phyloP scores from a whole-genome alignment of 2,329 filamentous ascomycete genomes.

The Fusarium siculi region DNA sequence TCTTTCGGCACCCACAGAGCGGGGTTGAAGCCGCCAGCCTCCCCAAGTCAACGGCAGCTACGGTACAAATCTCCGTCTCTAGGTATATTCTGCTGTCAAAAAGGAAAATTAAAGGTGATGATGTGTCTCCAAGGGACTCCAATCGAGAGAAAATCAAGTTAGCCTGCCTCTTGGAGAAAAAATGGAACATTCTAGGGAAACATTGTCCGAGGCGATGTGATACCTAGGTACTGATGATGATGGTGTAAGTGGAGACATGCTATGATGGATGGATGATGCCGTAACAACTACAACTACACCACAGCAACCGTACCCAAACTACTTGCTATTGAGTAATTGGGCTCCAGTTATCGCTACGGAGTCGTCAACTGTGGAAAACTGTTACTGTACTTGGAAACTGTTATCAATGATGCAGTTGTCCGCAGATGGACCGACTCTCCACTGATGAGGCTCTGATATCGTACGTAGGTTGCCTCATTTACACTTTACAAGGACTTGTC shows the following conservation, averaged over 20 bases:
- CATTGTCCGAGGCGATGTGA: slow-evolving; percentile 9
- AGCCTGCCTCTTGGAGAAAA: slow-evolving; percentile 6
- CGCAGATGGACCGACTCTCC: slow-evolving; percentile 32
- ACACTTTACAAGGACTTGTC: not conserved
- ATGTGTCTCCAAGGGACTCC: slow-evolving; percentile 6
- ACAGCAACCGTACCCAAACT: not conserved
- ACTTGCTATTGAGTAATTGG: not conserved
- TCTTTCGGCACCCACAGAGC: slow-evolving; percentile 20
- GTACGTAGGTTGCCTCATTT: slow-evolving; percentile 15
- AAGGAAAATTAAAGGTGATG: not conserved
- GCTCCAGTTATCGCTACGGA: slow-evolving; percentile 6
- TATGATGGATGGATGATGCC: slow-evolving; percentile 13
- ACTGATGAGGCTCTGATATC: slow-evolving; percentile 19
- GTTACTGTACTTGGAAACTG: not conserved
- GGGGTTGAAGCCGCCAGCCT: slow-evolving; percentile 14
- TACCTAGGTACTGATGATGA: not conserved
- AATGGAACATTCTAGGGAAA: slow-evolving; percentile 6
- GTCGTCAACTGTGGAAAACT: slow-evolving; percentile 2
- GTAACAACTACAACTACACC: slow-evolving; percentile 17
- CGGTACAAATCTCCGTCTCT: slow-evolving; percentile 25
- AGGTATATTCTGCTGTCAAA: not conserved
- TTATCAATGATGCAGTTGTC: slow-evolving; percentile 1
- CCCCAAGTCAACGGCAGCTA: slow-evolving; percentile 24
- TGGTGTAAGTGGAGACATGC: slow-evolving; percentile 24
- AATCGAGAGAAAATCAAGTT: slow-evolving; percentile 3